Evolutionary conservation across 495 filamentous ascomycete species (phyloP), one percentile per base, ranked within the genome.

Genomic region (Hyaloscypha hepaticicola): DNA sequence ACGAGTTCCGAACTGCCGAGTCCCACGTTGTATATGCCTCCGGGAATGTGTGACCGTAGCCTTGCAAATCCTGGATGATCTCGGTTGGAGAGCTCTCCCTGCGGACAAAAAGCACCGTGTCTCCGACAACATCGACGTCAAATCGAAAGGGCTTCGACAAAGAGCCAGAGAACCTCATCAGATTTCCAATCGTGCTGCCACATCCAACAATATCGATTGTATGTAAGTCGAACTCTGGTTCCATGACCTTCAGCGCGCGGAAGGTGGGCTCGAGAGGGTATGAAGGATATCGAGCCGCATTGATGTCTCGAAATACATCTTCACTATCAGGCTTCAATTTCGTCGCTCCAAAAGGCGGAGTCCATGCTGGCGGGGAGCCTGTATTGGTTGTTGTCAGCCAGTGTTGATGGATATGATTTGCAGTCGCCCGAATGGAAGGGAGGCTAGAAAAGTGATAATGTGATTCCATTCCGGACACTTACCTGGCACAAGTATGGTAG

Each of bases 11-110:
- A 28, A 83, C 77, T 12, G 75, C 77, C 0, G 62, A 4, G 8
- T 79, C 75, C 82, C 86, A 86, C 1, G 80, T 83, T 1, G 88
- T 90, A 68, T 88, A 88, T 33, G 74, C 78, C 41, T 88, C 85
- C 5, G 85, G 80, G 70, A 90, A 90, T 1, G 83, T 80, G 70
- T 89, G 85, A 8, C 88, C 87, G 69, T 78, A 90, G 0, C 87
- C 89, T 6, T 61, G 60, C 4, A 90, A 74, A 56, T 76, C 77
- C 2, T 72, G 67, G 29, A 90, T 86, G 5, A 75, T 19, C 53
- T 81, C 76, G 0, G 70, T 81, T 0, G 86, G 85, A 1, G 77
- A 79, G 58, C 83, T 87, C 57, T 87, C 84, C 24, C 78, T 76
- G 26, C 87, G 82, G 38, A 86, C 69, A 53, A 91, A 80, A 70